Base-by-base conservation (phyloP, 805 yeast species). In the Monosporozyma siamensis region DNA sequence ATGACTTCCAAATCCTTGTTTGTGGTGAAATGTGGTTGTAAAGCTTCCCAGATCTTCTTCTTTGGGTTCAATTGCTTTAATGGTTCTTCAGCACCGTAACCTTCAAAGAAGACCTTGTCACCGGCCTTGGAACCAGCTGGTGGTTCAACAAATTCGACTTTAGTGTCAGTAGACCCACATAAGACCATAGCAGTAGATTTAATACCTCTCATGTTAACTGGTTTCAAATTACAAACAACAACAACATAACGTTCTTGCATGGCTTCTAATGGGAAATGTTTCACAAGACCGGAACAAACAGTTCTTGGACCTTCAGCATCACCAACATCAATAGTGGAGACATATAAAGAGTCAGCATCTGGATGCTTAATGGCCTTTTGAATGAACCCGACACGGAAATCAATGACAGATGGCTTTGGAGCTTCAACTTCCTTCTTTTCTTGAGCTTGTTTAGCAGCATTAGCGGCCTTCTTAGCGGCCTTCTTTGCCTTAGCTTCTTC, bases 251-350 rank as follows among this genome's bases (percentile, higher is more conserved):
- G 82, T 65, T 86, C 77, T 75, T 92, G 98, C 95, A 92, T 82
- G 34, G 83, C 95, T 69, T 92, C 97, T 50, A 94, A 64, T 32
- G 95, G 80, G 61, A 85, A 74, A 67, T 84, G 79, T 54, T 86
- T 86, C 49, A 88, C 97, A 57, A 92, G 74, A 54, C 99, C 99
- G 10, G 96, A 86, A 71, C 98, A 92, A 44, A 92, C 95, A 24
- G 97, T 92, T 72, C 99, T 80, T 59, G 99, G 98, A 46, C 94
- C 95, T 63, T 86, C 95, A 48, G 73, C 89, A 56, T 92, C 99
- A 53, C 98, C 99, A 72, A 85, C 80, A 49, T 94, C 86, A 56
- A 92, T 92, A 41, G 98, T 92, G 23, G 97, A 92, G 44, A 92
- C 95, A 64, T 92, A 92, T 56, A 92, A 72, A 1, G 95, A 75